phyloP scores from a whole-genome alignment of 768 basidiomycete species.

The Steccherinum ochraceum region DNA sequence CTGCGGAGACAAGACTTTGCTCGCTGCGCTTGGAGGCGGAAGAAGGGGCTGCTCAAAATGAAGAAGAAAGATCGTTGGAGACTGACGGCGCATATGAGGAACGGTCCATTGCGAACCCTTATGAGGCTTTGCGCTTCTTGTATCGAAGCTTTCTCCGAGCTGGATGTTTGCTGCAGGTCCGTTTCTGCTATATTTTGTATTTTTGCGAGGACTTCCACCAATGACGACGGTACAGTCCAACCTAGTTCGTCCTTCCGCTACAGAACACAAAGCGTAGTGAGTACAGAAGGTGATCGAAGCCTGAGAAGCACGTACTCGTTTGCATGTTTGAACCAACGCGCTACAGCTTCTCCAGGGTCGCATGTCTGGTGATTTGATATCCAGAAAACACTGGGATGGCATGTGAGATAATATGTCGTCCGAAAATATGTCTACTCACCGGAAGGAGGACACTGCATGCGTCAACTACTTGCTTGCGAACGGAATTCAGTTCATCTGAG shows the following conservation, averaged over 20 bases:
- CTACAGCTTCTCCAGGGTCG: slow-evolving; percentile 32
- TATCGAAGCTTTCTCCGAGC: slow-evolving; percentile 2
- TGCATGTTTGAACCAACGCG: slow-evolving; percentile 38
- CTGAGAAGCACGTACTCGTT: slow-evolving; percentile 28
- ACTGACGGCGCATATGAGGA: slow-evolving; percentile 20
- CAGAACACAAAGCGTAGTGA: slow-evolving; percentile 21
- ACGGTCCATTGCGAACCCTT: slow-evolving; percentile 29
- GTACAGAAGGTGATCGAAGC: slow-evolving; percentile 6
- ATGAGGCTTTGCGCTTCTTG: slow-evolving; percentile 21
- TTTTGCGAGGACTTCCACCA: slow-evolving; percentile 11
- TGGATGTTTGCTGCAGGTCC: slow-evolving; percentile 1
- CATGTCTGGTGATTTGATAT: slow-evolving; percentile 20
- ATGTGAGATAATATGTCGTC: background rate
- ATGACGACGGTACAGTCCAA: slow-evolving; percentile 12
- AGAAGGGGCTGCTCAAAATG: slow-evolving; percentile 25
- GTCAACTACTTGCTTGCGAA: slow-evolving; percentile 44
- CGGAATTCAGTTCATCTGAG: slow-evolving; percentile 24
- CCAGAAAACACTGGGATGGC: slow-evolving; percentile 21
- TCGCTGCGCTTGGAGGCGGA: slow-evolving; percentile 8
- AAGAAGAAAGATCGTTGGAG: slow-evolving; percentile 23
- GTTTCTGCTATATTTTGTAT: slow-evolving; percentile 12
- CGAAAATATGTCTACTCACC: slow-evolving; percentile 33
- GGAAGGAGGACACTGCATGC: slow-evolving; percentile 43
- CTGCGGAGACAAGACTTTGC: slow-evolving; percentile 1
- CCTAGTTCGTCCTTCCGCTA: slow-evolving; percentile 16